A percentile compares a stretch with the other conserved stretches of the same genome.
Evolutionary conservation across 2,329 filamentous ascomycete species (phyloP).

Genomic region (Cladobotryum protrusum): DNA sequence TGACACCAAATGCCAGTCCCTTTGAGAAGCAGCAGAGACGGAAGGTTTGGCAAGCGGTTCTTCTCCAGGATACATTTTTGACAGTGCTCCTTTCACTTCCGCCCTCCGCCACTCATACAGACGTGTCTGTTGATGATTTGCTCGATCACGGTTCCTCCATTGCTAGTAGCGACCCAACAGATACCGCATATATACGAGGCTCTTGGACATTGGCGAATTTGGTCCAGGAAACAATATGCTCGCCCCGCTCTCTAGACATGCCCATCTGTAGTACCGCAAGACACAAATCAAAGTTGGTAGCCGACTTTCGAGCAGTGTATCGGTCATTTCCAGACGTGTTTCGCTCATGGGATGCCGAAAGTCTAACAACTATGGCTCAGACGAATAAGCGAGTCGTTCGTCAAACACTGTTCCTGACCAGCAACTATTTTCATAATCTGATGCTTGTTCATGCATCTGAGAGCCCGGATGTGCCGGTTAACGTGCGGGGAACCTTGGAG

Average conservation of each 20-base stretch:
- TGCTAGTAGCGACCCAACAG: conserved; percentile 56
- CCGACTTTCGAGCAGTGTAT: conserved; percentile 64
- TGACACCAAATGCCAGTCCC: conserved; percentile 56
- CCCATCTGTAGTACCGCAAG: conserved; percentile 63
- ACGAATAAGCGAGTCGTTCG: conserved; percentile 61
- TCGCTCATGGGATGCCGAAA: conserved; percentile 58
- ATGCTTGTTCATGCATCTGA: conserved; percentile 73
- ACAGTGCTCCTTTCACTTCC: conserved; percentile 72
- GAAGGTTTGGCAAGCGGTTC: conserved; percentile 76
- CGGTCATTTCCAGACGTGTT: conserved; percentile 67
- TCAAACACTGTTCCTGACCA: conserved; percentile 73
- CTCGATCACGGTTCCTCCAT: conserved; percentile 54
- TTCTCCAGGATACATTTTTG: conserved; percentile 75
- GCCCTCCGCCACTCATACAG: conserved; percentile 71
- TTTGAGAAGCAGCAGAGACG: conserved; percentile 74
- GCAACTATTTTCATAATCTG: conserved; percentile 76
- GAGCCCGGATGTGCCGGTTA: conserved; percentile 55
- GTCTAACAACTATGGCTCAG: conserved; percentile 50
- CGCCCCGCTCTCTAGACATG: conserved; percentile 64
- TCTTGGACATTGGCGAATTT: conserved; percentile 76
- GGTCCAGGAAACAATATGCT: conserved; percentile 71
- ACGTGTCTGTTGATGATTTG: conserved; percentile 69
- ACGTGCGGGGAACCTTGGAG: conserved; percentile 64
- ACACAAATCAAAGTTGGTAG: conserved; percentile 64
- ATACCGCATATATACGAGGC: conserved; percentile 65